Evolutionary conservation across 202 grass and related monocot species (phyloP).

Genomic region (Elaeis oleifera): DNA sequence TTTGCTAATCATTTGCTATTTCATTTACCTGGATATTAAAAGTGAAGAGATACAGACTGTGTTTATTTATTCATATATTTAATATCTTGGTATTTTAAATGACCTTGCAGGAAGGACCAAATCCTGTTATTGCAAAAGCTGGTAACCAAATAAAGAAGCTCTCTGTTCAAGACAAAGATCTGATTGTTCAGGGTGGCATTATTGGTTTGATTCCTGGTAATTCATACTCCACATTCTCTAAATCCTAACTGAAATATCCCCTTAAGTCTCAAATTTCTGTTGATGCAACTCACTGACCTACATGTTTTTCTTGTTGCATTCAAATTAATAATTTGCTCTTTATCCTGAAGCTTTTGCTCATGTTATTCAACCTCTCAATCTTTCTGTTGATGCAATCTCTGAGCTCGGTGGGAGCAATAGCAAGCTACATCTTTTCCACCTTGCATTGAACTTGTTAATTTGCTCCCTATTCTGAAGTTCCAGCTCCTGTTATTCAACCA

Average conservation of each 20-base stretch:
- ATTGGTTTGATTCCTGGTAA: conserved; percentile 67
- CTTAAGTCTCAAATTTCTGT: no score
- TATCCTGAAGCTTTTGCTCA: no score
- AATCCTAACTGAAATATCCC: no score
- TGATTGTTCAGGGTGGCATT: conserved; percentile 53
- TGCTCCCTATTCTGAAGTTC: no score
- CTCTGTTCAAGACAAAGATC: conserved; percentile 45
- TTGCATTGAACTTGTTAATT: not conserved
- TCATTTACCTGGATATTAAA: no score
- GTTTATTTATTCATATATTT: conserved; percentile 1
- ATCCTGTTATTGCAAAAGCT: conserved; percentile 53
- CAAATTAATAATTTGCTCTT: no score
- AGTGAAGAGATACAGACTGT: not conserved
- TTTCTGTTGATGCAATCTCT: conserved; percentile 51
- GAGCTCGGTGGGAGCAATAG: conserved; percentile 66
- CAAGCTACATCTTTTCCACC: conserved; percentile 16
- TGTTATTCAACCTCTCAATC: conserved; percentile 20
- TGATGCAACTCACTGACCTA: no score
- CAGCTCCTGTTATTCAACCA: conserved; percentile 10
- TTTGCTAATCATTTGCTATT: no score
- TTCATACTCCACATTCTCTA: no score
- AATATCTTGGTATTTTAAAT: conserved; percentile 4
- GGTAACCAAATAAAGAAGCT: conserved; percentile 56
- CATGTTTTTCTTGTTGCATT: no score
- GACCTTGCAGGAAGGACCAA: conserved; percentile 65